A percentile compares a stretch with the other conserved stretches of the same genome.
phyloP scores from a whole-genome alignment of 108 stramenopile genomes.

The Phaeodactylum tricornutum region DNA sequence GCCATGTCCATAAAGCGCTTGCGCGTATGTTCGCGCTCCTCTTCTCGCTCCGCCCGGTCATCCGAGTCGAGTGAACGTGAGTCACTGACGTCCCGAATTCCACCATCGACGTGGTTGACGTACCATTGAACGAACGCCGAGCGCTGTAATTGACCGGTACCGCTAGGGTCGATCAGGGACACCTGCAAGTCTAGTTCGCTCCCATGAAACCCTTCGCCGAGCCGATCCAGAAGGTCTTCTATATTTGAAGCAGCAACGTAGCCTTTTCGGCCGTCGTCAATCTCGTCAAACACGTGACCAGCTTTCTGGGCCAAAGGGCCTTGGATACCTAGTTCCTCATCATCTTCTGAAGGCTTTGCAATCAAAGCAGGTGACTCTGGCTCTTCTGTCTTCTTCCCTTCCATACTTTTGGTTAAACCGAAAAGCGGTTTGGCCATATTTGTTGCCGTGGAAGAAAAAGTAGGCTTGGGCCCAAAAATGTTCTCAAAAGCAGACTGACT shows the following conservation, averaged over 20 bases:
- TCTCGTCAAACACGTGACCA: conserved; percentile 31
- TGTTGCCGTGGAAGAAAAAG: conserved; percentile 1
- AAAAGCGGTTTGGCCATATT: conserved; percentile 25
- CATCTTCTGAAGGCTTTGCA: neutral
- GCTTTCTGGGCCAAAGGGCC: conserved; percentile 9
- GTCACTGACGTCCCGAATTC: conserved; percentile 27
- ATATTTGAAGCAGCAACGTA: conserved; percentile 34
- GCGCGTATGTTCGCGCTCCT: conserved; percentile 51
- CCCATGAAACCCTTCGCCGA: conserved; percentile 82
- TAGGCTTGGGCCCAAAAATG: too few relatives aligned
- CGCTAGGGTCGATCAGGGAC: conserved; percentile 33
- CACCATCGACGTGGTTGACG: conserved; percentile 29
- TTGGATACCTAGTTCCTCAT: conserved; percentile 1
- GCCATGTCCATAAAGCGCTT: conserved; percentile 22
- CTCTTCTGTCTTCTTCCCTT: too few relatives aligned
- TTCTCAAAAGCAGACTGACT: too few relatives aligned
- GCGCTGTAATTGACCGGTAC: conserved; percentile 30
- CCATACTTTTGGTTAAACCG: too few relatives aligned
- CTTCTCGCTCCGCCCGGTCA: conserved; percentile 39
- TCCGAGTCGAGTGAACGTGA: conserved; percentile 32
- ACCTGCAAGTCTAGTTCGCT: conserved; percentile 67
- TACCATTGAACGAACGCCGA: conserved; percentile 64
- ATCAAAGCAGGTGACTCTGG: neutral
- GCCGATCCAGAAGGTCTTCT: conserved; percentile 54
- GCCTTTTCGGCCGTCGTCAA: conserved; percentile 31